A percentile compares a stretch with the other conserved stretches of the same genome.
Evolutionary conservation across 2,329 filamentous ascomycete genomes (phyloP).

Genomic region (Paecilomyces formosus): DNA sequence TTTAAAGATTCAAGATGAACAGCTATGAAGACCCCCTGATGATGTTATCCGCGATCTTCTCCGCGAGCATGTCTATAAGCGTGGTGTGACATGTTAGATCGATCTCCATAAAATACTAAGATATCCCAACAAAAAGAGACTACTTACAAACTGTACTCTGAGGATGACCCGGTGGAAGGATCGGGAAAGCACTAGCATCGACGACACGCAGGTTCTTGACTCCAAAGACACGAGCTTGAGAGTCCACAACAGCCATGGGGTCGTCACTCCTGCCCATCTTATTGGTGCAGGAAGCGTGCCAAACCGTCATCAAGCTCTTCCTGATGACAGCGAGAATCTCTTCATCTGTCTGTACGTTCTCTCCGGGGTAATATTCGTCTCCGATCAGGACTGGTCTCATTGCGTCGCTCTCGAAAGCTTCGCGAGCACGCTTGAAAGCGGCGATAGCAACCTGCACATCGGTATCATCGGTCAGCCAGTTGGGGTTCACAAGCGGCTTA

Average conservation of each 20-base stretch:
- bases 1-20: too few species aligned
- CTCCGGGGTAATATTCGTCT: neutral
- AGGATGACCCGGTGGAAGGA: slow-evolving; percentile 9
- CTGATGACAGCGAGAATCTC: neutral
- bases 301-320: neutral
- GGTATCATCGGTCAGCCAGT: neutral
- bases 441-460: neutral
- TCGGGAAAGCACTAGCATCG: slow-evolving; percentile 30
- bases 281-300: slow-evolving; percentile 13
- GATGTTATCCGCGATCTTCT: too few species aligned
- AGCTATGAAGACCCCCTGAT: too few species aligned
- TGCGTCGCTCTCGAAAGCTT: neutral
- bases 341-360: neutral
- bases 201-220: slow-evolving; percentile 26
- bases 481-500: neutral
- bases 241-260: slow-evolving; percentile 25
- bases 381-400: neutral
- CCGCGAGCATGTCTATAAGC: too few species aligned
- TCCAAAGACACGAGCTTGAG: slow-evolving; percentile 22
- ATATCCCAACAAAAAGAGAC: too few species aligned
- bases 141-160: neutral
- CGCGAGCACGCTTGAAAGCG: neutral
- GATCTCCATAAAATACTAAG: too few species aligned
- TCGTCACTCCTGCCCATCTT: slow-evolving; percentile 23
- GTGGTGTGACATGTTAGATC: too few species aligned